phyloP scores from a whole-genome alignment of 176 grass and related monocot genomes.

The Cenchrus fungigraminus region DNA sequence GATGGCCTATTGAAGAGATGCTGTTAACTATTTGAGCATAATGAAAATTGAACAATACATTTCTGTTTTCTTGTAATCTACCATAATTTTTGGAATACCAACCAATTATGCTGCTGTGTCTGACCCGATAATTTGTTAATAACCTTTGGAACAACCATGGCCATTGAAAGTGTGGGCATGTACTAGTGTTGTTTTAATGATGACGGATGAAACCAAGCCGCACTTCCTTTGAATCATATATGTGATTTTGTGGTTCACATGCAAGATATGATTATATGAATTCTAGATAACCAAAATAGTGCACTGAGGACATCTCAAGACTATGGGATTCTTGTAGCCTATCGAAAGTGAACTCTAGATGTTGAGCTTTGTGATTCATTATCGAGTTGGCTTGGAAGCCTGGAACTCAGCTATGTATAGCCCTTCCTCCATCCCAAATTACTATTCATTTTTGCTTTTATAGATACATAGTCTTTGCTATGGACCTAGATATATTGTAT shows the following conservation, averaged over 20 bases:
- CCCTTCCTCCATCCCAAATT: not conserved
- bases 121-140: not conserved
- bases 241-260: conserved; percentile 12
- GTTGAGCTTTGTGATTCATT: not conserved
- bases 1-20: not conserved
- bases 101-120: not conserved
- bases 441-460: no score
- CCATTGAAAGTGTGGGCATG: conserved; percentile 1
- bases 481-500: no score
- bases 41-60: not conserved
- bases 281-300: not conserved
- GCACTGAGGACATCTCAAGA: not conserved
- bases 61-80: not conserved
- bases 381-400: not conserved
- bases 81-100: not conserved
- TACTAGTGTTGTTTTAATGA: not conserved
- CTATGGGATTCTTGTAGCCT: not conserved
- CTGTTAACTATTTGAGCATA: conserved; percentile 11
- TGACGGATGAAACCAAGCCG: conserved; percentile 17
- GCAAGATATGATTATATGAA: not conserved
- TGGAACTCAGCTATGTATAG: conserved; percentile 30
- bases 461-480: no score
- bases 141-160: not conserved
- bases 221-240: conserved; percentile 4
- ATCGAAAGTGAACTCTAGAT: conserved; percentile 1